Evolutionary conservation across 352 stramenopile species (phyloP), one percentile per base, ranked within the genome.

Genomic region (Phytophthora rubi): DNA sequence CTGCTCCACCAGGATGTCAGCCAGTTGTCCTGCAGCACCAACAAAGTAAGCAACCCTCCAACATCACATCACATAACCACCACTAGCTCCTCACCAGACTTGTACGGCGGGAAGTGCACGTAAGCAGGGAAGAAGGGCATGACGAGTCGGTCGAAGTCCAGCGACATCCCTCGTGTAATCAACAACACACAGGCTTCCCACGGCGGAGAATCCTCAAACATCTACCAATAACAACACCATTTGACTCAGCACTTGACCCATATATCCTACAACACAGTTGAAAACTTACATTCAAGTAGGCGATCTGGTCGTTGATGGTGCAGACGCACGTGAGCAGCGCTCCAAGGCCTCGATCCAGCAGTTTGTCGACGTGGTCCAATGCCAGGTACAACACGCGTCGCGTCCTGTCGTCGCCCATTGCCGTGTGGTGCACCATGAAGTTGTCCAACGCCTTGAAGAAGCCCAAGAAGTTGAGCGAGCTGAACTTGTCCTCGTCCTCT

Each of bases 261-360:
- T 18, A 18, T 53, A 8, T 21, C 18, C 18, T 21, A 21, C 37
- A 44, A 54, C 5, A 44, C 37, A 44, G 9, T 16, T 44, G 48
- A 80, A 48, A 63, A n/a, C 65, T 53, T 58, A 92, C 82, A 68
- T 88, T 80, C 18, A 88, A 60, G 57, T 82, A 90, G 44, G 71
- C 69, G 32, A 90, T 77, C 44, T 93, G 85, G 49, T 92, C 81
- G 49, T 88, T 91, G 47, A 94, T 85, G 18, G 82, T 82, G 59
- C 85, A 89, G 21, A 90, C 60, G 68, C 87, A 92, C 28, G 80
- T 81, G 44, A 94, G 54, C 44, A 94, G 61, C 39, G 82, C 77
- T 8, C 64, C 66, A 7, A 92, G 72, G 4, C 80, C 80, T 42
- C 85, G 75, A 48, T 88, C 81, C 8, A 94, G 57, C 13, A 94